Conservation (phyloP, 441 rosid species). For the Erodium moschatum region DNA sequence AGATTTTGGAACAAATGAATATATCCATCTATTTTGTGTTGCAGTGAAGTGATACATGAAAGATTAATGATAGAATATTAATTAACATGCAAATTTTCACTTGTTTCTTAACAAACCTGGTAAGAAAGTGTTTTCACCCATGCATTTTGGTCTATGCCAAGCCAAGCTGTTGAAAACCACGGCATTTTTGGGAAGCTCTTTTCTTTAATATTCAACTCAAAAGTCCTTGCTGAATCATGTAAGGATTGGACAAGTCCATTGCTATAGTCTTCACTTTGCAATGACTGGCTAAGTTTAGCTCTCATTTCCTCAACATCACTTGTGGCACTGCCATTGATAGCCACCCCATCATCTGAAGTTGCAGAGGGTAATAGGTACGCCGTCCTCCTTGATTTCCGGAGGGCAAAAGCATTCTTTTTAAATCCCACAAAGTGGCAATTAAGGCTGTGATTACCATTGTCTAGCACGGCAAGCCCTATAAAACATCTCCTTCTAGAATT, state of each 20-base stretch:
- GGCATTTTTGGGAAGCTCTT: conserved; percentile 47
- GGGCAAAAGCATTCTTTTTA: conserved; percentile 24
- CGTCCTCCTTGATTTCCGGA: conserved; percentile 33
- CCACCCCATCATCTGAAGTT: conserved; percentile 68
- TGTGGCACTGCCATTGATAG: conserved; percentile 55
- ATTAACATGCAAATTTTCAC: background rate
- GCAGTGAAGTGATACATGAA: background rate
- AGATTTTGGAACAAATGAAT: background rate
- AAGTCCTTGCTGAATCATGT: conserved; percentile 81
- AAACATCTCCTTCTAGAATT: conserved; percentile 37
- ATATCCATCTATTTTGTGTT: background rate
- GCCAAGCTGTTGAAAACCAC: conserved; percentile 88
- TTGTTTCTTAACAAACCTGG: conserved; percentile 47
- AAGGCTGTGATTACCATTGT: conserved; percentile 23
- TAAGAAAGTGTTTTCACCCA: conserved; percentile 91
- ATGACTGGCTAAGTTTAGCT: conserved; percentile 51
- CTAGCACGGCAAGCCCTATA: conserved; percentile 28
- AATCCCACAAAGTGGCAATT: conserved; percentile 23
- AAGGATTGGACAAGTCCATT: conserved; percentile 76
- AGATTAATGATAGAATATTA: background rate
- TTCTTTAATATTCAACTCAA: conserved; percentile 71
- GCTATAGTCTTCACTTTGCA: conserved; percentile 57
- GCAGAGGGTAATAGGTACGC: conserved; percentile 35
- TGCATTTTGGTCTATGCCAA: conserved; percentile 70
- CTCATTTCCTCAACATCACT: conserved; percentile 66